Conservation (phyloP, 495 filamentous ascomycete genomes). For the Parachaetomium inaequale region DNA sequence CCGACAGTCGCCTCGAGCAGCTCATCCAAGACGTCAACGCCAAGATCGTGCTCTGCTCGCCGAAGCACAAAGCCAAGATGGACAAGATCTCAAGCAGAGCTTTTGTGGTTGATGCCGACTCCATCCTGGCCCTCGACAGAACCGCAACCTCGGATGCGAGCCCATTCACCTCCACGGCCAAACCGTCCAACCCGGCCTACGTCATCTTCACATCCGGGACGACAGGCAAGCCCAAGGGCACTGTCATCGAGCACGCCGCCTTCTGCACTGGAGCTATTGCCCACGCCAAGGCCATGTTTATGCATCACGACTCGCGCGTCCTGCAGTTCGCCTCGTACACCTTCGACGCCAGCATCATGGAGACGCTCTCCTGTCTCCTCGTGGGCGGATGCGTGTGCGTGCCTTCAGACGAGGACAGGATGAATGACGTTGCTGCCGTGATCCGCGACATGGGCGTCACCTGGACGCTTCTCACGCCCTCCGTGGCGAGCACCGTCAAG, state of each 20-base stretch:
- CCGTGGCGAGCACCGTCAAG: slow-evolving; percentile 40
- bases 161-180: slow-evolving; percentile 18
- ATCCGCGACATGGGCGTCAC: slow-evolving; percentile 29
- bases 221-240: slow-evolving; percentile 42
- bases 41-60: slow-evolving; percentile 48
- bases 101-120: slow-evolving; percentile 5
- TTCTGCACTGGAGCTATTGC: slow-evolving; percentile 37
- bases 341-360: slow-evolving; percentile 57
- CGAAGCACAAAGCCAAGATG: slow-evolving; percentile 34
- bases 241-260: slow-evolving; percentile 44
- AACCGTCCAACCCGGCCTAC: slow-evolving; percentile 41
- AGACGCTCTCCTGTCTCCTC: slow-evolving; percentile 56
- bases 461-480: slow-evolving; percentile 44
- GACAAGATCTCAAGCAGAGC: slow-evolving; percentile 7
- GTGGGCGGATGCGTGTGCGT: slow-evolving; percentile 45
- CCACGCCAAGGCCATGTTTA: slow-evolving; percentile 39
- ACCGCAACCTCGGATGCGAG: background rate
- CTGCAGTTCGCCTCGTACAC: slow-evolving; percentile 62
- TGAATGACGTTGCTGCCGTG: slow-evolving; percentile 29
- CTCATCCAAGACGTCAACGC: slow-evolving; percentile 26
- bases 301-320: slow-evolving; percentile 42
- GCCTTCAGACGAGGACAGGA: slow-evolving; percentile 33
- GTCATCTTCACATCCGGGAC: slow-evolving; percentile 56
- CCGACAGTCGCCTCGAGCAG: slow-evolving; percentile 44
- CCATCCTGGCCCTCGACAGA: background rate